Conservation (phyloP, 78 protist species). For the Reticulomyxa filosa region DNA sequence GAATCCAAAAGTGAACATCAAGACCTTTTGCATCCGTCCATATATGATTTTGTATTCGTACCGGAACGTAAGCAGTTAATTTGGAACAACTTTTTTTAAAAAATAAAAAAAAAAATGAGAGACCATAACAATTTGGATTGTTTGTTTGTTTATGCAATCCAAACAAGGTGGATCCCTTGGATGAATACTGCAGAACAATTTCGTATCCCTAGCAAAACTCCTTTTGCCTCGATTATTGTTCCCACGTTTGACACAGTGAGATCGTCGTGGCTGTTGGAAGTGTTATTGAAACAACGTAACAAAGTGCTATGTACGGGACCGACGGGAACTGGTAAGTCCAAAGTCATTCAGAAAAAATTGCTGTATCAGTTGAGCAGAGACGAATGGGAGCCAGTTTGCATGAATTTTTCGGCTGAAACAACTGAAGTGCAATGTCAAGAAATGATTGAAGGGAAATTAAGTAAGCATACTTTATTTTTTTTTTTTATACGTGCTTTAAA, state of each 20-base stretch:
- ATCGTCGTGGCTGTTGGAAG: constrained; percentile 16
- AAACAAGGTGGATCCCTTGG: constrained; percentile 50
- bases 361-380: not conserved
- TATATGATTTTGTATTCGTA: too few relatives aligned
- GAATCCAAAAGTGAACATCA: too few relatives aligned
- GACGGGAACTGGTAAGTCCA: constrained; percentile 62
- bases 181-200: constrained; percentile 7
- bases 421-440: constrained; percentile 48
- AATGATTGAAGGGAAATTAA: constrained; percentile 42
- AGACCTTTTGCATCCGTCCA: too few relatives aligned
- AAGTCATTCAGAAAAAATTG: constrained; percentile 13
- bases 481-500: too few relatives aligned
- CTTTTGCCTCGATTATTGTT: constrained; percentile 24
- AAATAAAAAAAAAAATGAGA: too few relatives aligned
- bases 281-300: not conserved
- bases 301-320: constrained; percentile 32
- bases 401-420: constrained; percentile 51
- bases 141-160: not conserved
- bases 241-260: constrained; percentile 47
- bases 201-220: constrained; percentile 7
- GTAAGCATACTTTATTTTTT: constrained; percentile 10
- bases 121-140: too few relatives aligned
- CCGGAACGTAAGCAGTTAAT: too few relatives aligned
- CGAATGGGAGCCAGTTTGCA: not conserved
- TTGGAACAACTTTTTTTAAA: too few relatives aligned